Base-by-base conservation (phyloP, 306 rosid species). In the Calophaca sinica region DNA sequence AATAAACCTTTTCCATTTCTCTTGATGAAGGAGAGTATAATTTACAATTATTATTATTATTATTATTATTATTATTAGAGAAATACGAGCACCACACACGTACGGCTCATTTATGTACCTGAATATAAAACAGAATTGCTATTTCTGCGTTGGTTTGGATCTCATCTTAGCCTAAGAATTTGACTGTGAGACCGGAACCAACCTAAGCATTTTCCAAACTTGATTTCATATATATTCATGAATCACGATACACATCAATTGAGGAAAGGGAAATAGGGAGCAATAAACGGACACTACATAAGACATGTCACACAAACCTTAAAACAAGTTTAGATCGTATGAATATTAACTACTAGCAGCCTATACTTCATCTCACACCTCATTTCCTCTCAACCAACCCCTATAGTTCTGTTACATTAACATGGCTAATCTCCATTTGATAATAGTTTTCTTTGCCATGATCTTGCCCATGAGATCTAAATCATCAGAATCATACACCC, bases 261-360 rank as follows among this genome's bases (percentile, higher is more conserved):
- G 4, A 33, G 36, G 4, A 33, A 20, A 33, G 36, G 2, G 36
- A 33, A 33, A 33, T 33, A 33, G 2, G 62, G 62, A 72, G 63
- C 3, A 33, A 58, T 44, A 13, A 58, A 29, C 49, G 79, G 77
- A 51, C 51, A 41, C 20, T 31, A 52, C 59, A 13, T n/a, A 5
- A 78, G 66, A 78, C 65, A 49, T 28, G 82, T 50, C 28, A 62
- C 76, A 61, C 58, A 7, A n/a, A 13, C 58, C 64, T 60, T 14
- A 51, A 48, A 38, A 14, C 62, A 38, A 28, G 76, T 59, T 20
- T 20, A 0, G 26, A 33, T 77, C 53, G 31, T 60, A 35, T 69
- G 26, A 20, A 20, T 20, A n/a, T n/a, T n/a, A 20, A 20, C 26
- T 26, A 39, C 28, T 15, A 0, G 5, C 39, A 0, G 5, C 39